A percentile compares a stretch with the other conserved stretches of the same genome.
Conservation (phyloP, 805 yeast species). For the Zygoascus ofunaensis region DNA sequence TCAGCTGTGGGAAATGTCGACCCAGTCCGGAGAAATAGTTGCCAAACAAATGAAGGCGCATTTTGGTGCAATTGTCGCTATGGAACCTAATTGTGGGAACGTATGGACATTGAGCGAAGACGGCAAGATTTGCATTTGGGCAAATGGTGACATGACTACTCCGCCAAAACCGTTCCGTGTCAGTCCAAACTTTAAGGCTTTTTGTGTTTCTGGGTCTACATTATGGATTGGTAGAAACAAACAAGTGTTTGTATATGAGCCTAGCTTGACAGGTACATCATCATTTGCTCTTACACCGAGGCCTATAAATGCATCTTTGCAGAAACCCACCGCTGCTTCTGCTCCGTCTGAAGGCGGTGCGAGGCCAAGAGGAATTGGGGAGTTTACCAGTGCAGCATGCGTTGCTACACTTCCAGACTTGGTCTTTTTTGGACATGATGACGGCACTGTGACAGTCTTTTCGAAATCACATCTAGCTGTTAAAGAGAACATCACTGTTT, state of each 20-base stretch:
- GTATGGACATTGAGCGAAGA: conserved; percentile 32
- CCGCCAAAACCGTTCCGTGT: conserved; percentile 24
- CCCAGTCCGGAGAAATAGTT: conserved; percentile 14
- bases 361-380: conserved; percentile 18
- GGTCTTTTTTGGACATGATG: conserved; percentile 34
- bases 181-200: conserved; percentile 23
- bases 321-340: conserved; percentile 6
- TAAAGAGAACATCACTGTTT: conserved; percentile 24
- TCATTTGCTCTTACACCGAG: conserved; percentile 20
- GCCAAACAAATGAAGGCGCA: conserved; percentile 19
- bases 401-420: conserved; percentile 18
- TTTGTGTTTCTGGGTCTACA: conserved; percentile 13
- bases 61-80: conserved; percentile 16
- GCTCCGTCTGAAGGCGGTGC: conserved; percentile 3
- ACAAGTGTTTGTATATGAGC: conserved; percentile 26
- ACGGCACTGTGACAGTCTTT: conserved; percentile 30
- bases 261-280: conserved; percentile 16
- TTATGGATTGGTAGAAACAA: conserved; percentile 30
- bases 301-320: conserved; percentile 16
- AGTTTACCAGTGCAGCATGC: conserved; percentile 24
- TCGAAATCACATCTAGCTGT: conserved; percentile 20
- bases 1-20: conserved; percentile 22
- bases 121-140: conserved; percentile 31
- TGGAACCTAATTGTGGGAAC: conserved; percentile 9
- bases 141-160: conserved; percentile 14